phyloP scores from a whole-genome alignment of 2,329 filamentous ascomycete species.

The Trichoderma breve region DNA sequence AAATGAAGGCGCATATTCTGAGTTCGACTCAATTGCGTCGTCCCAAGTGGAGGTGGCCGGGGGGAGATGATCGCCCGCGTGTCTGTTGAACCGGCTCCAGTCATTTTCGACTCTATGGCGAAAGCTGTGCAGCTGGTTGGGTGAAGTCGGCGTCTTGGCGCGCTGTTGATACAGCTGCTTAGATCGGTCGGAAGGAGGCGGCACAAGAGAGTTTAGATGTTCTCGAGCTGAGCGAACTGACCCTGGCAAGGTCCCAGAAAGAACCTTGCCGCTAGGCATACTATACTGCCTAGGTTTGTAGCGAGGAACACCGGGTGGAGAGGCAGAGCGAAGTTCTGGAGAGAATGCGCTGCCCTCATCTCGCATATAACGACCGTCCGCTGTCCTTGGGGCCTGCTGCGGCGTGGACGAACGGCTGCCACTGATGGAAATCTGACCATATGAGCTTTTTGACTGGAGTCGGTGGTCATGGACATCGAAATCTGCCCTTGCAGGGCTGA shows the following conservation, averaged over 20 bases:
- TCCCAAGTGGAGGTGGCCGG: neutral
- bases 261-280: conserved; percentile 5
- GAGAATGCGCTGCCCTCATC: neutral
- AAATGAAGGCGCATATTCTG: conserved; percentile 3
- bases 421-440: conserved; percentile 15
- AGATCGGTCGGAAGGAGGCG: neutral
- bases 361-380: conserved; percentile 16
- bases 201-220: neutral
- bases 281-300: conserved; percentile 18
- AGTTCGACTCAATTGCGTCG: neutral
- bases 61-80: neutral
- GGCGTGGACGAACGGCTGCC: conserved; percentile 1
- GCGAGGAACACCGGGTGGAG: conserved; percentile 16
- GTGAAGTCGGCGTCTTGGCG: conserved; percentile 7
- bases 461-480: neutral
- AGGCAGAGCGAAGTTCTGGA: conserved; percentile 2
- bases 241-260: neutral
- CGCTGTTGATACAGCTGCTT: neutral
- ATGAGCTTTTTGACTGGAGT: neutral
- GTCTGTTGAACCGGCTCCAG: conserved; percentile 17
- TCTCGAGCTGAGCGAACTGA: conserved; percentile 20
- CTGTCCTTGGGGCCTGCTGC: conserved; percentile 4
- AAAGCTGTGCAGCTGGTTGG: conserved; percentile 11
- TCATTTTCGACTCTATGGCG: conserved; percentile 15
- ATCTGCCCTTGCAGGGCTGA: neutral